Evolutionary conservation across 2,329 filamentous ascomycete genomes (phyloP), one percentile per base, ranked within the genome.

Genomic region (Diplodia scrobiculata): DNA sequence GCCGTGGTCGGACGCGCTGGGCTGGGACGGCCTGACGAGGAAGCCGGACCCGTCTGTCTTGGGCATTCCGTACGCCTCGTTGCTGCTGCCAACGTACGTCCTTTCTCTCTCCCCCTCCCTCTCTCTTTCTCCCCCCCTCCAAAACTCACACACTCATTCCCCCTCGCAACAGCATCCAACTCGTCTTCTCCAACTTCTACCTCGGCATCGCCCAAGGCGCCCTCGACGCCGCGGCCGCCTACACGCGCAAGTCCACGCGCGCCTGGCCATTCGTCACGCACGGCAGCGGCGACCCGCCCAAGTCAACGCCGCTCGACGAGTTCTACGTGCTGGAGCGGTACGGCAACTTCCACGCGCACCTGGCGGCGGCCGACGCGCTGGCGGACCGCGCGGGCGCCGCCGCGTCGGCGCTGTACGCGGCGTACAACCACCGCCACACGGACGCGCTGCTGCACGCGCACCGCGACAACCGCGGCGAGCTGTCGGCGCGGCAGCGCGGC

Each of bases 171-270:
- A 83, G 80, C 0, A 87, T 89, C 67, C 86, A 89, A 72, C 81
- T 89, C 0, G 84, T 87, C n/a, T 89, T 89, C 74, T 81, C 80
- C 71, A 89, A 89, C 73, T 86, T 89, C 71, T 88, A 89, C 72
- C 77, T 89, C 0, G 86, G 86, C 1, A 89, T 89, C 67, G 84
- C 86, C 0, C 79, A 82, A 51, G 86, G 87, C 0, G 83, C 86
- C 0, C 77, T 89, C 0, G 77, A 83, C 7, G 82, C 81, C 51
- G 86, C 85, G 0, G 74, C 82, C 0, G 80, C 81, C 29, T 89
- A 89, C 68, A 89, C 87, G 0, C 75, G 74, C 1, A 82, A 80
- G 27, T 77, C 76, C 25, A 89, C 87, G 0, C 81, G 87, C 0
- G 78, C 87, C 0, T 90, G 87, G 87, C 87, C 87, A 0, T 89